These are phyloP conservation scores for Hypoxylon rickii DNA, from an alignment of 495 filamentous ascomycete species.

Conservation along the genomic window DNA sequence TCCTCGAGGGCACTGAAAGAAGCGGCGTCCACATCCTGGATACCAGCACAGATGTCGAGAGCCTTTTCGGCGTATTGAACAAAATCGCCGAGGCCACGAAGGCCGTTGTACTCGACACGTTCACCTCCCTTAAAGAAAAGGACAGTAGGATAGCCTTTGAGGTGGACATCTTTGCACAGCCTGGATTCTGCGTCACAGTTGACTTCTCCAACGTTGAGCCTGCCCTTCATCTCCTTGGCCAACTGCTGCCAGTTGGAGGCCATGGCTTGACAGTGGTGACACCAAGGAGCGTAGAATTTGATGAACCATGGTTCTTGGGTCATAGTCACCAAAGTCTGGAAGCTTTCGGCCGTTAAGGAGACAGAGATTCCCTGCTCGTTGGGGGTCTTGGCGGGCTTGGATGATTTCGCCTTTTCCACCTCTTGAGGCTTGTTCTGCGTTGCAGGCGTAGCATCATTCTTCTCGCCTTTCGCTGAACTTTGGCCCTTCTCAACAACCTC, in stretches of 20 bases:
- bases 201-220: constrained; percentile 91
- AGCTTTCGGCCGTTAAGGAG: constrained; percentile 79
- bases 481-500: constrained; percentile 20
- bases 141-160: constrained; percentile 83
- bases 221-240: constrained; percentile 83
- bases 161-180: constrained; percentile 85
- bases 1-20: constrained; percentile 85
- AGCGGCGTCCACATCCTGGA: constrained; percentile 76
- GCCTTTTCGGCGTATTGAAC: constrained; percentile 85
- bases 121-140: constrained; percentile 93
- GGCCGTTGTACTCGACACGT: constrained; percentile 87
- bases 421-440: constrained; percentile 19
- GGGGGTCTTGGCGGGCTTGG: constrained; percentile 58
- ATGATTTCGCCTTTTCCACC: constrained; percentile 32
- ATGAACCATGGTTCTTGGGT: constrained; percentile 95
- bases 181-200: constrained; percentile 85
- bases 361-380: constrained; percentile 77
- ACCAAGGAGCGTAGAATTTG: constrained; percentile 99
- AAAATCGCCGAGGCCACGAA: constrained; percentile 91
- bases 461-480: constrained; percentile 29
- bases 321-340: constrained; percentile 82
- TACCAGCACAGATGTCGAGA: constrained; percentile 72
- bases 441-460: constrained; percentile 38
- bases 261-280: constrained; percentile 89
- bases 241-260: constrained; percentile 89